phyloP scores from a whole-genome alignment of 2,329 filamentous ascomycete species.

The Cordyceps cicadae region DNA sequence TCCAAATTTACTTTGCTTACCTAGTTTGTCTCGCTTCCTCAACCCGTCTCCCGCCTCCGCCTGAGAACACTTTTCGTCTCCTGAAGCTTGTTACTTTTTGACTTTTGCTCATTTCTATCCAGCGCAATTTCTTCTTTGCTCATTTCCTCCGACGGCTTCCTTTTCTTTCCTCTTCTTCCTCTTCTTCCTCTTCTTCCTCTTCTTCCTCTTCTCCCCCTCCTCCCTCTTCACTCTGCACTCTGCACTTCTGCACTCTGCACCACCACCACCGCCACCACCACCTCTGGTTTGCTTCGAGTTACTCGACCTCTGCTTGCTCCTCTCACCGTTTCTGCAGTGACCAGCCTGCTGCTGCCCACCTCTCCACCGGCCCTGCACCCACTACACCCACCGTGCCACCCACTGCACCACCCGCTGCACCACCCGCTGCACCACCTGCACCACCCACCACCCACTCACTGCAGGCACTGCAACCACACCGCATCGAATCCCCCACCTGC shows the following conservation, averaged over 20 bases:
- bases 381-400: neutral
- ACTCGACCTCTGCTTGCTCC: neutral
- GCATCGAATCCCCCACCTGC: neutral
- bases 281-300: neutral
- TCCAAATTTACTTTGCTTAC: neutral
- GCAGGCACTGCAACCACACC: conserved; percentile 3
- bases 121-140: neutral
- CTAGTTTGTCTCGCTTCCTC: neutral
- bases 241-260: neutral
- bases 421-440: neutral
- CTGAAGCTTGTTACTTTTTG: conserved; percentile 3
- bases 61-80: neutral
- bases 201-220: neutral
- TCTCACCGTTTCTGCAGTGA: conserved; percentile 5
- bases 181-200: neutral
- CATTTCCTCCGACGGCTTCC: neutral
- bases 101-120: neutral
- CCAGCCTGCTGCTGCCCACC: neutral
- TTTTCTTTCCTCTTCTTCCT: neutral
- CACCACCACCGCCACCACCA: neutral
- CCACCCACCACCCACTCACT: neutral
- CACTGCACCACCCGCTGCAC: neutral
- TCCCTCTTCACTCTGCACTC: neutral
- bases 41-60: neutral
- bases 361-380: neutral